Conservation (phyloP, 257 asterid genomes). For the Echium plantagineum region DNA sequence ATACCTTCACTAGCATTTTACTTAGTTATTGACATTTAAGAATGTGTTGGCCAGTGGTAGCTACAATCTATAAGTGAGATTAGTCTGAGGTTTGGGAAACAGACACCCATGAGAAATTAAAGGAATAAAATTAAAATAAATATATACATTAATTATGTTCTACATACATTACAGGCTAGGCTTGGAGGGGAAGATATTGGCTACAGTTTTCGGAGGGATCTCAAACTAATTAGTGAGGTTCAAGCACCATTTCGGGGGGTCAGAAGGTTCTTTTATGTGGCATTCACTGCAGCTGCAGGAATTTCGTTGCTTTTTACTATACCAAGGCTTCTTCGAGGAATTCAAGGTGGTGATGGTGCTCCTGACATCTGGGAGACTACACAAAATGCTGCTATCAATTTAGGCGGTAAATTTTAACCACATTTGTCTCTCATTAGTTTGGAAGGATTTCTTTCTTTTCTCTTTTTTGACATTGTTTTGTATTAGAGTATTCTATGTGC, state of each 20-base stretch:
- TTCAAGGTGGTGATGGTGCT: slow-evolving; percentile 80
- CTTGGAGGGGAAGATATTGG: slow-evolving; percentile 96
- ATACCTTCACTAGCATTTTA: background rate
- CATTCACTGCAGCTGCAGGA: slow-evolving; percentile 87
- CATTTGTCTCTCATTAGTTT: background rate
- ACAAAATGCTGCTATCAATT: slow-evolving; percentile 64
- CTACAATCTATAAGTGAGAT: too few relatives aligned
- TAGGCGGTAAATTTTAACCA: slow-evolving; percentile 46
- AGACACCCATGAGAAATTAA: too few relatives aligned
- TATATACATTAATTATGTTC: background rate
- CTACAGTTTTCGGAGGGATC: slow-evolving; percentile 84
- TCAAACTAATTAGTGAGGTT: slow-evolving; percentile 92
- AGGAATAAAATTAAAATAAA: too few relatives aligned
- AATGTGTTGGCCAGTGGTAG: too few relatives aligned
- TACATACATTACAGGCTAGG: slow-evolving; percentile 46
- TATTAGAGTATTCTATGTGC: background rate
- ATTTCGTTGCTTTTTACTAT: slow-evolving; percentile 60
- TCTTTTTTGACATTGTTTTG: background rate
- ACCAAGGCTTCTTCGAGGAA: slow-evolving; percentile 61
- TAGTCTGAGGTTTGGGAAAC: too few relatives aligned
- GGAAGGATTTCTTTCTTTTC: background rate
- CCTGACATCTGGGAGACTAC: slow-evolving; percentile 62
- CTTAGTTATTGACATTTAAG: background rate
- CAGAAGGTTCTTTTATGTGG: slow-evolving; percentile 78
- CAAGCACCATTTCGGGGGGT: slow-evolving; percentile 98